phyloP scores from a whole-genome alignment of 345 rosid species.

The Eucalyptus curtisii region DNA sequence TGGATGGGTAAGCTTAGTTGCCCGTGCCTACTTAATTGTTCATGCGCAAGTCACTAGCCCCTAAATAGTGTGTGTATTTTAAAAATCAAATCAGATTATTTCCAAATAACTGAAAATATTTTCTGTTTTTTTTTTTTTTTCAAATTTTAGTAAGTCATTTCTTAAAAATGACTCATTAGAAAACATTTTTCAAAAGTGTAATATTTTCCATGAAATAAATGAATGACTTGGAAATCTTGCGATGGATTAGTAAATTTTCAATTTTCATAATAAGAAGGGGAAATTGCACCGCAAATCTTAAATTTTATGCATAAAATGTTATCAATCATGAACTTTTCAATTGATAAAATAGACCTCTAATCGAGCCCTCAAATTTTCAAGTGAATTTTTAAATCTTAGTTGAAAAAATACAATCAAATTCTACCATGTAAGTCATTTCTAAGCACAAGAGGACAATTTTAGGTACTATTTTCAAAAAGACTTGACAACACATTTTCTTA shows the following conservation, averaged over 20 bases:
- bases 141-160: not conserved
- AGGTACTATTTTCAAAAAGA: not conserved
- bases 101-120: accelerated
- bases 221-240: not conserved
- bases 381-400: not conserved
- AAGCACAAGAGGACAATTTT: not conserved
- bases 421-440: not conserved
- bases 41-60: accelerated
- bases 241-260: not conserved
- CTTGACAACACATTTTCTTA: not conserved
- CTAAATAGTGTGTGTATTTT: accelerated
- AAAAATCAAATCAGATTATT: accelerated
- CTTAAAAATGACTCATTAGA: too few relatives aligned
- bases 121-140: accelerated
- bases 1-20: not conserved
- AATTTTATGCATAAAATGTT: not conserved
- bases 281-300: not conserved
- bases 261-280: not conserved
- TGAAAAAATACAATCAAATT: not conserved
- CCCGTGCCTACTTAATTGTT: accelerated
- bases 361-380: not conserved
- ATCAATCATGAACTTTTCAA: not conserved
- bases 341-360: not conserved
- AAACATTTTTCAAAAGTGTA: not conserved
- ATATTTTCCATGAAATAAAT: not conserved